phyloP scores from a whole-genome alignment of 2,329 filamentous ascomycete species.

The Sporothrix curviconia region DNA sequence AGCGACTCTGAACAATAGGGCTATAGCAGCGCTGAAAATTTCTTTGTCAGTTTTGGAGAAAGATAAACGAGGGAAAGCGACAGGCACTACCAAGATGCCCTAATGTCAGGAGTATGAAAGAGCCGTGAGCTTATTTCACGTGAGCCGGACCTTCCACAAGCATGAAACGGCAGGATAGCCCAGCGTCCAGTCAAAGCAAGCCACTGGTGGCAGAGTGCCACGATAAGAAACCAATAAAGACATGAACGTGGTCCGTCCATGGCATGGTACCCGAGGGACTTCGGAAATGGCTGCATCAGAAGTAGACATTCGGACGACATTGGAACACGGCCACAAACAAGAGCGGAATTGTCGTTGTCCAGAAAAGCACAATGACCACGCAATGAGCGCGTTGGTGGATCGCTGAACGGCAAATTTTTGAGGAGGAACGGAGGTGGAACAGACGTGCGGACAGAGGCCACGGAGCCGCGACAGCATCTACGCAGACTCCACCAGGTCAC shows the following conservation, averaged over 20 bases:
- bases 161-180: slow-evolving; percentile 43
- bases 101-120: slow-evolving; percentile 45
- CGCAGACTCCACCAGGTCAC: slow-evolving; percentile 35
- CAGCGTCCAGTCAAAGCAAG: slow-evolving; percentile 44
- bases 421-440: slow-evolving; percentile 36
- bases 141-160: slow-evolving; percentile 45
- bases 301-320: slow-evolving; percentile 41
- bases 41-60: neutral
- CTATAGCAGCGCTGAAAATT: slow-evolving; percentile 31
- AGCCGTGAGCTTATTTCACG: slow-evolving; percentile 38
- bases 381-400: slow-evolving; percentile 32
- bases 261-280: slow-evolving; percentile 33
- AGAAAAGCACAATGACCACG: slow-evolving; percentile 28
- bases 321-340: slow-evolving; percentile 33
- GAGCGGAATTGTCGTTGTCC: slow-evolving; percentile 19
- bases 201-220: slow-evolving; percentile 42
- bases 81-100: slow-evolving; percentile 39
- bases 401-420: slow-evolving; percentile 32
- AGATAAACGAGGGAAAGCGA: neutral
- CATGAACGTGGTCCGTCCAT: slow-evolving; percentile 34
- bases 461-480: slow-evolving; percentile 32
- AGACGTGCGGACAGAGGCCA: slow-evolving; percentile 34
- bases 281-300: slow-evolving; percentile 35
- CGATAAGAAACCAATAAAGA: slow-evolving; percentile 36
- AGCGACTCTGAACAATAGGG: slow-evolving; percentile 33